Conservation (phyloP, 1,284 basidiomycete genomes). For the Papiliotrema fonsecae region DNA sequence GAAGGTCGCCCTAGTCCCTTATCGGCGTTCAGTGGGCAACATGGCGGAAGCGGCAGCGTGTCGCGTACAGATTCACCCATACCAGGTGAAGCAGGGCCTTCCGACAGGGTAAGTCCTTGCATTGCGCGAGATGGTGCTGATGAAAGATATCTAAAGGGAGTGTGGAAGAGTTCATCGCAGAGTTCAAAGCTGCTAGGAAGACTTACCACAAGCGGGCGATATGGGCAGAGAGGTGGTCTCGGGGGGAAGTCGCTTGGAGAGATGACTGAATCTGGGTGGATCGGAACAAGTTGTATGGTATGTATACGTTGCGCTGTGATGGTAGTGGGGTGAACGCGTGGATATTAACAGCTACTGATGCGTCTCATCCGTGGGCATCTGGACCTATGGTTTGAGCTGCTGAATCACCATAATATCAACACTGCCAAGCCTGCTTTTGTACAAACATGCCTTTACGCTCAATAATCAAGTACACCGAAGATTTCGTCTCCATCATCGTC, state of each 20-base stretch:
- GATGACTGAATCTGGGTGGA: too few species aligned
- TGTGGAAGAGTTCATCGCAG: conserved; percentile 77
- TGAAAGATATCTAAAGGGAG: conserved; percentile 13
- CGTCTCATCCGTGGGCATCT: too few species aligned
- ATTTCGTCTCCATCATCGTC: too few species aligned
- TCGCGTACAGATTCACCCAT: conserved; percentile 47
- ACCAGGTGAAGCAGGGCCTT: conserved; percentile 16
- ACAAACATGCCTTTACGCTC: too few species aligned
- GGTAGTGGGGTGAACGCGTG: too few species aligned
- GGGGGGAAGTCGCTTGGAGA: conserved; percentile 75
- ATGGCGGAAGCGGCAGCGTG: conserved; percentile 9
- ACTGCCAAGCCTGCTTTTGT: too few species aligned
- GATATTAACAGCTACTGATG: too few species aligned
- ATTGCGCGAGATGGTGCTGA: background rate
- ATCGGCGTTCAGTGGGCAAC: conserved; percentile 6
- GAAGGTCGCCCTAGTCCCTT: conserved; percentile 52
- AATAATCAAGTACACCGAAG: too few species aligned
- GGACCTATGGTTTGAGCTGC: too few species aligned
- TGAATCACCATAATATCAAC: too few species aligned
- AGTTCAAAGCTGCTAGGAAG: conserved; percentile 80
- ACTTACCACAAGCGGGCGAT: conserved; percentile 83
- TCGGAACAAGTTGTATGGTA: too few species aligned
- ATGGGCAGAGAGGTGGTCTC: conserved; percentile 79
- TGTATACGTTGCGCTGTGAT: too few species aligned
- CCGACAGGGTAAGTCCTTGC: conserved; percentile 14